These are phyloP conservation scores for Penicilliopsis zonata DNA, from an alignment of 495 filamentous ascomycete species.

Conservation along the genomic window DNA sequence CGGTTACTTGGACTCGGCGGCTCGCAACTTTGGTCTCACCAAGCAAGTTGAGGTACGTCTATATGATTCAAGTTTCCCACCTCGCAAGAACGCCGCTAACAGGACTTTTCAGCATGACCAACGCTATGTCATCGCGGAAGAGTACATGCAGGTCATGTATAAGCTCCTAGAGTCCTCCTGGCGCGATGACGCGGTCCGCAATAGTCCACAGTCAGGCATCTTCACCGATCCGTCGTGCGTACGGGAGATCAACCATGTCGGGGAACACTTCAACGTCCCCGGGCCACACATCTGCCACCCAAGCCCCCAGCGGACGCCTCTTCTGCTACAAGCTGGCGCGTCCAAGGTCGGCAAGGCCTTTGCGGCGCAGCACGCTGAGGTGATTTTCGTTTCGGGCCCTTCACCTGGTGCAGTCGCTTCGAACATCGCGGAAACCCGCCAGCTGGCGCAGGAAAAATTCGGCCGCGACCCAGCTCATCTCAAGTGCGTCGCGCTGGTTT, in stretches of 20 bases:
- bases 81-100: constrained; percentile 11
- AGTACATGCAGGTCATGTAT: constrained; percentile 58
- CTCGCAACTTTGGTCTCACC: constrained; percentile 43
- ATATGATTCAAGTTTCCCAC: background rate
- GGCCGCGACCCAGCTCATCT: constrained; percentile 37
- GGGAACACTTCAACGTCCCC: constrained; percentile 53
- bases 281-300: constrained; percentile 55
- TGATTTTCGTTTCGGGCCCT: constrained; percentile 39
- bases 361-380: constrained; percentile 47
- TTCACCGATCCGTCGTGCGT: constrained; percentile 50
- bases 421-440: constrained; percentile 38
- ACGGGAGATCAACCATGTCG: constrained; percentile 52
- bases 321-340: constrained; percentile 54
- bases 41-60: constrained; percentile 34
- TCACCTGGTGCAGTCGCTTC: constrained; percentile 33
- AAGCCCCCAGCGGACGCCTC: constrained; percentile 51
- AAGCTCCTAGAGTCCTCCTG: constrained; percentile 60
- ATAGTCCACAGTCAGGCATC: constrained; percentile 39
- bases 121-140: constrained; percentile 53
- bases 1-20: constrained; percentile 55
- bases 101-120: too few relatives aligned
- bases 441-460: constrained; percentile 28
- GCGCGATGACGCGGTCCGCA: constrained; percentile 52
- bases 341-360: constrained; percentile 51
- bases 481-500: constrained; percentile 42